Base-by-base conservation (phyloP, 2,329 filamentous ascomycete genomes). In the Aspergillus tamarii region DNA sequence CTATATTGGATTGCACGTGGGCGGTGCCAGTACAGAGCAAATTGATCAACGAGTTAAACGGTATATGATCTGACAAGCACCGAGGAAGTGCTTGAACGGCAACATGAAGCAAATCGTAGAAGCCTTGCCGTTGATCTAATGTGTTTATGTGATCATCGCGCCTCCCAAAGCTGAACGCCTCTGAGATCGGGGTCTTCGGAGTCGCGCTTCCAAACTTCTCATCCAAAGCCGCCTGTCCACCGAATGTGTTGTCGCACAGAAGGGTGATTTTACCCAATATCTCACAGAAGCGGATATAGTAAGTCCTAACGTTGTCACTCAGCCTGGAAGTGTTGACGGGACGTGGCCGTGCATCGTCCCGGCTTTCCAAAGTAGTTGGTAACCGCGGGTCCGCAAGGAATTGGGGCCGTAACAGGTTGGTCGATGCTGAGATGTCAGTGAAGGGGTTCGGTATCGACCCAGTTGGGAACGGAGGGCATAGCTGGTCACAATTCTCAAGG, bases 211-310 rank as follows among this genome's bases (percentile, higher is more conserved):
- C 91, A 75, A 98, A 97, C 74, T 97, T 98, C 77, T 99, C 96
- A 73, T 99, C 95, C 55, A 98, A 80, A 0, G 93, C 92, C 36
- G 94, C 95, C 80, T 99, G 95, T 0, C 95, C 95, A 58, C 95
- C 96, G 80, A 99, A 99, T 0, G 94, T 91, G 71, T 97, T 95
- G 77, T 99, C 95, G 78, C 95, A 99, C 39, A 98, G 90, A 52
- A 98, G 91, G 2, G 94, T 97, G 61, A 99, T 96, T 75, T 97
- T 96, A 30, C 94, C 95, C 9, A 99, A 82, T 28, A 99, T 94
- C 75, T 97, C 93, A 74, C 94, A 98, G 71, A 99, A 99, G 59
- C 91, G 90, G 60, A 89, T 84, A 77, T 98, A 97, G 74, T 93
- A 95, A 50, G 95, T 92, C 72, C 89, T 90, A 0, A 92, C 89